These are phyloP conservation scores for Zea luxurians DNA, from an alignment of 176 grass and related monocot species.

Conservation along the genomic window DNA sequence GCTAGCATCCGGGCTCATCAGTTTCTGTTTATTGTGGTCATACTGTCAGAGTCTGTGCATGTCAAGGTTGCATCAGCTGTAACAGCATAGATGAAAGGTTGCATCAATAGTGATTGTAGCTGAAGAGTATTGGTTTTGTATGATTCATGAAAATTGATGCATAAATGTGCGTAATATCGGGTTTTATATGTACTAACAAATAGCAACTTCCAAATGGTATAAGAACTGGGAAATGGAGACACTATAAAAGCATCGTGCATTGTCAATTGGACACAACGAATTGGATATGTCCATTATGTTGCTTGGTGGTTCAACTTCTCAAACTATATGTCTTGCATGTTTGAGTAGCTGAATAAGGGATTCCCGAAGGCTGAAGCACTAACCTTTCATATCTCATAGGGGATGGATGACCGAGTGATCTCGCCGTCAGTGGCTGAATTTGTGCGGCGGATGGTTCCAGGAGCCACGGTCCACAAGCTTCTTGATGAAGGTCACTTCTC, in stretches of 20 bases:
- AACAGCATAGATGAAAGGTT: not conserved
- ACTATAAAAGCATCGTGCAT: not conserved
- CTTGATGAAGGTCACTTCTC: conserved; percentile 90
- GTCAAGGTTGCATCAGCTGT: not conserved
- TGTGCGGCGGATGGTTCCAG: conserved; percentile 64
- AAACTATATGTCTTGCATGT: not conserved
- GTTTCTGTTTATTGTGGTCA: conserved; percentile 22
- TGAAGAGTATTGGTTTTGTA: conserved; percentile 16
- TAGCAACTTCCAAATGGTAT: not conserved
- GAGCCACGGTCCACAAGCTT: conserved; percentile 78
- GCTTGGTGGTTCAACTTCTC: not conserved
- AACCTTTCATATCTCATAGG: conserved; percentile 44
- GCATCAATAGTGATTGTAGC: not conserved
- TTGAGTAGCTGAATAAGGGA: not conserved
- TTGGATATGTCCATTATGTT: not conserved
- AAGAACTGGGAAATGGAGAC: conserved; percentile 10
- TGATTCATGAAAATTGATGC: not conserved
- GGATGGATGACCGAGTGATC: conserved; percentile 86
- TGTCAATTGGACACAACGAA: not conserved
- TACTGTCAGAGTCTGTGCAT: not conserved
- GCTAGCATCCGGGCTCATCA: not conserved
- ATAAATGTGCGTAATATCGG: not conserved
- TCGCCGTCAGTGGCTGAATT: conserved; percentile 71
- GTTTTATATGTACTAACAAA: not conserved
- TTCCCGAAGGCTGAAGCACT: not conserved